A percentile compares a stretch with the other conserved stretches of the same genome.
These are phyloP conservation scores for Sugiyamaella japonica DNA, from an alignment of 1,139 yeast species.

Conservation along the genomic window DNA sequence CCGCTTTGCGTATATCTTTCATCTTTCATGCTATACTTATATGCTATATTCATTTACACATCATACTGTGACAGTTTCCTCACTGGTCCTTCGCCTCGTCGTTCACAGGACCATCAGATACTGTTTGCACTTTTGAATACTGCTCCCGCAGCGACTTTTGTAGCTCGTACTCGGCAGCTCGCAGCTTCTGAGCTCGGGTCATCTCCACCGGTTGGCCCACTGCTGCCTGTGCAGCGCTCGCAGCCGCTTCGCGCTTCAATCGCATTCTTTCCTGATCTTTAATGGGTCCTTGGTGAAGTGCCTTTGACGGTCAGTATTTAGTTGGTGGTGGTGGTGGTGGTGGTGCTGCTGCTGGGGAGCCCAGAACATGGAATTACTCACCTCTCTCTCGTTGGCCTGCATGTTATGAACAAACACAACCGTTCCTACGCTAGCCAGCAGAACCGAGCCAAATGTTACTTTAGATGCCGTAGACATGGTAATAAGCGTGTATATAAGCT, in stretches of 20 bases:
- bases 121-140: constrained; percentile 66
- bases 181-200: constrained; percentile 48
- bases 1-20: no score
- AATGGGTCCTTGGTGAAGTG: constrained; percentile 76
- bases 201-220: constrained; percentile 27
- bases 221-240: constrained; percentile 27
- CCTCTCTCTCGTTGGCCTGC: constrained; percentile 63
- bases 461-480: constrained; percentile 72
- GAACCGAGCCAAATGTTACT: constrained; percentile 62
- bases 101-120: constrained; percentile 41
- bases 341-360: no score
- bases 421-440: constrained; percentile 56
- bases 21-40: no score
- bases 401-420: constrained; percentile 67
- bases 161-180: constrained; percentile 71
- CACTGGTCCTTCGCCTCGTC: not conserved
- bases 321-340: no score
- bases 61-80: not conserved
- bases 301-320: constrained; percentile 32
- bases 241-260: constrained; percentile 46
- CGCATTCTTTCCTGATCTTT: constrained; percentile 67
- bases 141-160: constrained; percentile 67
- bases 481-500: not conserved
- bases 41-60: not conserved
- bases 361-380: constrained; percentile 18